A percentile compares a stretch with the other conserved stretches of the same genome.
phyloP scores from a whole-genome alignment of 2,329 filamentous ascomycete species.

The Fusarium sp. region DNA sequence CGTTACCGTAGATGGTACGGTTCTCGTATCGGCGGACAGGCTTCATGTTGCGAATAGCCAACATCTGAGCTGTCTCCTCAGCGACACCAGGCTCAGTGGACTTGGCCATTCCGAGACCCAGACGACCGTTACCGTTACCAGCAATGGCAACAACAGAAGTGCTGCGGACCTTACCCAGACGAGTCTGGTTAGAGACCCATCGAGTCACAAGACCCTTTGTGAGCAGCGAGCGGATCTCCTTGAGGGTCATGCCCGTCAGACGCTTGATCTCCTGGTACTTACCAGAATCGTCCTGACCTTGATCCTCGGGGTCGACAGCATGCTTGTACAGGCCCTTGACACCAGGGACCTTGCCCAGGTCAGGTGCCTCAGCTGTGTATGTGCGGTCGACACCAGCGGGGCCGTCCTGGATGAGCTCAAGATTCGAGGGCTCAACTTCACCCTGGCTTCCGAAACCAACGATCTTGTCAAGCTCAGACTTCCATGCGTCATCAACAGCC shows the following conservation, averaged over 20 bases:
- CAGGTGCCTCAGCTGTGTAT: constrained; percentile 59
- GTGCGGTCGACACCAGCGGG: constrained; percentile 50
- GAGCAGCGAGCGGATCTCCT: constrained; percentile 65
- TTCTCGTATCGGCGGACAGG: constrained; percentile 93
- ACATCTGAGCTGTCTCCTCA: constrained; percentile 76
- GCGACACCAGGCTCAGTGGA: constrained; percentile 78
- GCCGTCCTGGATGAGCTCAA: constrained; percentile 53
- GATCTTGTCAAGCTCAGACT: constrained; percentile 53
- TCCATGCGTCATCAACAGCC: constrained; percentile 51
- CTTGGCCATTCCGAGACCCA: constrained; percentile 93
- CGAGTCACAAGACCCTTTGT: constrained; percentile 80
- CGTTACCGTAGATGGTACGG: constrained; percentile 88
- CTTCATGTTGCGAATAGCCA: constrained; percentile 90
- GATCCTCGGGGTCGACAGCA: constrained; percentile 61
- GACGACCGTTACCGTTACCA: constrained; percentile 84
- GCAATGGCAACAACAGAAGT: constrained; percentile 82
- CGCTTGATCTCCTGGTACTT: constrained; percentile 64
- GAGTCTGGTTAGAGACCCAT: constrained; percentile 89
- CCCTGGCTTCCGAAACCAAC: constrained; percentile 45
- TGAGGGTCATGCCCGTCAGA: constrained; percentile 64
- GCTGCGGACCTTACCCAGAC: constrained; percentile 90
- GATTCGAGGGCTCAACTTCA: constrained; percentile 48
- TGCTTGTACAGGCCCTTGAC: constrained; percentile 63
- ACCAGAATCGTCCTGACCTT: constrained; percentile 62
- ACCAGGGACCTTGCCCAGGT: constrained; percentile 64